Conservation (phyloP, 2,329 filamentous ascomycete species). For the Penicillium sp. region DNA sequence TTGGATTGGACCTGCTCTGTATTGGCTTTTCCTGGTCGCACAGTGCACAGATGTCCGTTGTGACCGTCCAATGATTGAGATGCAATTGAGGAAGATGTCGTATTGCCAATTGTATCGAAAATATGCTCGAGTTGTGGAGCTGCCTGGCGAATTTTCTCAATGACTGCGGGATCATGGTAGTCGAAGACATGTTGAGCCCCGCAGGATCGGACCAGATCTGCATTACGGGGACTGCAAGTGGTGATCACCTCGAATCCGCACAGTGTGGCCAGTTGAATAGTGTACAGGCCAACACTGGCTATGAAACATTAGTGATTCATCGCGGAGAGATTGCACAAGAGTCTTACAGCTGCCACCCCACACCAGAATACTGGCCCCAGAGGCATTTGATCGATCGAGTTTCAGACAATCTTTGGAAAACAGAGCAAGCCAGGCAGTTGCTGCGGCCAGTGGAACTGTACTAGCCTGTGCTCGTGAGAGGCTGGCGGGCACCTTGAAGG, state of each 20-base stretch:
- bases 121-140: conserved; percentile 34
- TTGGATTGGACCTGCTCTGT: conserved; percentile 33
- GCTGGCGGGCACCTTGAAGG: conserved; percentile 35
- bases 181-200: conserved; percentile 39
- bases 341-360: conserved; percentile 44
- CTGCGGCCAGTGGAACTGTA: conserved; percentile 38
- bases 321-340: not conserved
- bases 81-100: conserved; percentile 30
- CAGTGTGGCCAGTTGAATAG: conserved; percentile 33
- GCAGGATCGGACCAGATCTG: conserved; percentile 28
- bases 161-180: conserved; percentile 37
- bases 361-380: conserved; percentile 32
- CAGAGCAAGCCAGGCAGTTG: conserved; percentile 39
- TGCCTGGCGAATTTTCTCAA: conserved; percentile 31
- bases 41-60: conserved; percentile 38
- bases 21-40: conserved; percentile 39
- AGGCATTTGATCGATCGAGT: conserved; percentile 23
- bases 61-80: conserved; percentile 28
- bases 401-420: conserved; percentile 37
- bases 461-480: conserved; percentile 31
- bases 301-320: conserved; percentile 1
- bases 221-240: conserved; percentile 34
- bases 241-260: conserved; percentile 34
- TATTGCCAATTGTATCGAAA: conserved; percentile 44
- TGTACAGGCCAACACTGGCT: conserved; percentile 39